Evolutionary conservation across 768 basidiomycete genomes (phyloP).

Genomic region (Kondoa malvinella): DNA sequence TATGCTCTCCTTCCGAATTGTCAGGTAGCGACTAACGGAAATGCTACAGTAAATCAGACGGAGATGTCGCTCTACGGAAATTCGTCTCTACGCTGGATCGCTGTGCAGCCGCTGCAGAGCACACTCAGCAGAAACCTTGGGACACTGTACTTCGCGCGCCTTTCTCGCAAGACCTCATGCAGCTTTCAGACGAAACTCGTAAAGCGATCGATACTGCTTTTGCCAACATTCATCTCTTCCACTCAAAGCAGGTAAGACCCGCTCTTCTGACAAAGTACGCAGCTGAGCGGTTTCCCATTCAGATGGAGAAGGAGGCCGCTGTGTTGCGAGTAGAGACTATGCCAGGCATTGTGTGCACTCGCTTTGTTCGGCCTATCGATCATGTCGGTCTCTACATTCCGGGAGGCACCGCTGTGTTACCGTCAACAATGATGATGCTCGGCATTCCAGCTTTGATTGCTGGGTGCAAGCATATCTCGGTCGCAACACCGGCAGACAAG

Average conservation of each 20-base stretch:
- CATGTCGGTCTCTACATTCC: conserved; percentile 72
- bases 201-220: conserved; percentile 80
- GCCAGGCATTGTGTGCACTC: conserved; percentile 90
- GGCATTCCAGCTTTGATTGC: conserved; percentile 96
- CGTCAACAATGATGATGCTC: conserved; percentile 93
- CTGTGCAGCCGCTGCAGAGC: conserved; percentile 45
- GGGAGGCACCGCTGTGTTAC: conserved; percentile 87
- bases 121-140: conserved; percentile 10
- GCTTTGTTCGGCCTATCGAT: conserved; percentile 88
- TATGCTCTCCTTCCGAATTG: background rate
- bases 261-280: background rate
- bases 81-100: conserved; percentile 89
- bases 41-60: conserved; percentile 41
- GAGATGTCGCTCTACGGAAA: conserved; percentile 70
- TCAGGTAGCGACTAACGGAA: too few species aligned
- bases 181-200: conserved; percentile 47
- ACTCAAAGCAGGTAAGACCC: conserved; percentile 6
- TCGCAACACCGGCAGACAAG: conserved; percentile 85
- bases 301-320: conserved; percentile 45
- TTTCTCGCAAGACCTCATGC: conserved; percentile 44
- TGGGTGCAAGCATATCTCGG: conserved; percentile 73
- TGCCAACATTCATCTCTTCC: conserved; percentile 49
- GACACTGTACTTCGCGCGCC: conserved; percentile 47
- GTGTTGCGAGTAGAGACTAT: conserved; percentile 75
- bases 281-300: conserved; percentile 46